Evolutionary conservation across 371 early-diverging fungal genomes (phyloP).

Genomic region (Nematocida homosporus): DNA sequence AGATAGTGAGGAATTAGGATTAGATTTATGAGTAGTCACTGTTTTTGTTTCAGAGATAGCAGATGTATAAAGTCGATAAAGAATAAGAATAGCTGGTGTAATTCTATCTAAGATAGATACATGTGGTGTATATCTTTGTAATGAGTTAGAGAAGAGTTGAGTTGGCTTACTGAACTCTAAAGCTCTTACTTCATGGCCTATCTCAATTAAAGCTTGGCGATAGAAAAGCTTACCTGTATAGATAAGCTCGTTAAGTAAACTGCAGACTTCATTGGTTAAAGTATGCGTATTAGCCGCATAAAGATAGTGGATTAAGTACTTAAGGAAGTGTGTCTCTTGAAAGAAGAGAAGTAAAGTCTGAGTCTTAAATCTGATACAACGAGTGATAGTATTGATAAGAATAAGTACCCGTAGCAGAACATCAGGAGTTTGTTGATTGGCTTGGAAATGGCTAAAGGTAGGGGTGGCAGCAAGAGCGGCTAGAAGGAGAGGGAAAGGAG

Average conservation of each 20-base stretch:
- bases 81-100: slow-evolving; percentile 32
- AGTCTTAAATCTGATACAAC: slow-evolving; percentile 23
- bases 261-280: slow-evolving; percentile 45
- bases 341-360: neutral
- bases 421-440: neutral
- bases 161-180: neutral
- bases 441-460: neutral
- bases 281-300: slow-evolving; percentile 21
- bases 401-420: neutral
- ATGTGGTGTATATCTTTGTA: slow-evolving; percentile 18
- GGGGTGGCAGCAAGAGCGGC: slow-evolving; percentile 3
- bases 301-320: slow-evolving; percentile 2
- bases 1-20: neutral
- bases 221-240: slow-evolving; percentile 39
- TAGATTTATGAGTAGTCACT: neutral
- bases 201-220: slow-evolving; percentile 3
- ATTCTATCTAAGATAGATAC: slow-evolving; percentile 28
- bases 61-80: slow-evolving; percentile 33
- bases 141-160: slow-evolving; percentile 23
- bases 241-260: slow-evolving; percentile 39
- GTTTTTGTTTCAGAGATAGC: slow-evolving; percentile 8
- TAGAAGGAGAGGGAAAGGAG: neutral
- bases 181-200: neutral
- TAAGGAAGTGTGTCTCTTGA: neutral
- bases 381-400: slow-evolving; percentile 28